Evolutionary conservation across 805 yeast species (phyloP), one percentile per base, ranked within the genome.

Genomic region (Suhomyces pyralidae): DNA sequence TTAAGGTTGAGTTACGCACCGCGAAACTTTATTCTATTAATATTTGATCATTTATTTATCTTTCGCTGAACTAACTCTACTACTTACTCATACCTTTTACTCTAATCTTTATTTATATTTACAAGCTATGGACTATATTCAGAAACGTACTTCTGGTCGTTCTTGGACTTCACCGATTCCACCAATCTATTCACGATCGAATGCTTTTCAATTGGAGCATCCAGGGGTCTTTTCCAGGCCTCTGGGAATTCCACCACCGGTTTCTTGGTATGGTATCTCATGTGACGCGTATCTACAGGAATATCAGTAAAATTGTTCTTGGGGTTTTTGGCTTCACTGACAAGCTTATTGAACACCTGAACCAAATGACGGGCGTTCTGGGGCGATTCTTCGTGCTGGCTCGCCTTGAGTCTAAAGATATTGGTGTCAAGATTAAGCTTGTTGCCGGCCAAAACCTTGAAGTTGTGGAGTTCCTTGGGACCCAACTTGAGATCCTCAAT

Each of bases 361-460:
- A 85, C 84, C 57, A 90, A 71, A 66, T 78, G 84, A 58, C 87
- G 81, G 48, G 93, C 88, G 70, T 94, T 94, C 70, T 93, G 97
- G 1, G 96, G 81, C 42, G 96, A 86, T 61, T 90, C 89, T 7
- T 82, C 76, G 67, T 79, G 89, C 61, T 79, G 79, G 49, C 81
- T 84, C 32, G 82, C 71, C n/a, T 89, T 76, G 69, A 91, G 81
- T 58, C 80, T 81, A 62, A 93, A 78, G 15, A 69, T 66, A 62
- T 88, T 86, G 1, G 79, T 79, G 32, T 71, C 70, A 57, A 78
- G 77, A 67, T 90, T 83, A 65, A 85, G 91, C 68, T 96, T 84
- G 32, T 84, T 79, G 22, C 91, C 96, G 2, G 96, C 83, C 57
- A 93, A 71, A 15, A 93, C 76, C 70, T 83, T 83, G 60, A 94